Conservation (phyloP, 345 rosid genomes). For the Aquilaria malaccensis region DNA sequence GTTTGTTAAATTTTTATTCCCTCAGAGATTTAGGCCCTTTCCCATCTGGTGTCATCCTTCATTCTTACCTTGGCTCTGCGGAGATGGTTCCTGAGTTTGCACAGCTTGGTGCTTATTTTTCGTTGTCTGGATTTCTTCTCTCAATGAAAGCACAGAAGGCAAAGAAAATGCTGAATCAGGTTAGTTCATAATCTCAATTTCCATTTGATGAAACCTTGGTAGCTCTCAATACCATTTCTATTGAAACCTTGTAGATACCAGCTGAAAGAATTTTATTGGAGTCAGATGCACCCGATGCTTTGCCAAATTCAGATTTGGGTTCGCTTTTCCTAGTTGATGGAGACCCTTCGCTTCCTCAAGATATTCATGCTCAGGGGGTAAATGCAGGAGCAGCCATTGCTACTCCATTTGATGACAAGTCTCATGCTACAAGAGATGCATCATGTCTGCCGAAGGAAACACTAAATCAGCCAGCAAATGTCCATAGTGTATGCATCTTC, state of each 20-base stretch:
- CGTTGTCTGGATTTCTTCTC: slow-evolving; percentile 88
- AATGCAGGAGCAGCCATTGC: slow-evolving; percentile 17
- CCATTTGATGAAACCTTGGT: neutral
- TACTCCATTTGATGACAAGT: slow-evolving; percentile 16
- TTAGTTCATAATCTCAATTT: slow-evolving; percentile 24
- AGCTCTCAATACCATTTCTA: slow-evolving; percentile 8
- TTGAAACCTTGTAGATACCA: slow-evolving; percentile 48
- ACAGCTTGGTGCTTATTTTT: slow-evolving; percentile 86
- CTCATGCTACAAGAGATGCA: slow-evolving; percentile 24
- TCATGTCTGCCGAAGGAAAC: slow-evolving; percentile 36
- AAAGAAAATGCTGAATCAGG: slow-evolving; percentile 64
- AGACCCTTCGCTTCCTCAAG: slow-evolving; percentile 35
- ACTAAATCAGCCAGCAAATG: slow-evolving; percentile 88
- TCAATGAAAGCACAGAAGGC: slow-evolving; percentile 70
- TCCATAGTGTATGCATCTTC: slow-evolving; percentile 38
- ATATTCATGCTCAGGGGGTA: slow-evolving; percentile 19
- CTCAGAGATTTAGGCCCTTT: slow-evolving; percentile 72
- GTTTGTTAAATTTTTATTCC: slow-evolving; percentile 3
- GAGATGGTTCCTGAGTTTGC: slow-evolving; percentile 97
- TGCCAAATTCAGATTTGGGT: slow-evolving; percentile 44
- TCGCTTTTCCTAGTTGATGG: slow-evolving; percentile 41
- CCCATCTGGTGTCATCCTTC: slow-evolving; percentile 80
- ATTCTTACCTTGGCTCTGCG: slow-evolving; percentile 80
- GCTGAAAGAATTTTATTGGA: slow-evolving; percentile 77
- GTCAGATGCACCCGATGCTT: slow-evolving; percentile 94